Percentiles rank a stretch among this genome's conserved stretches.
phyloP scores from a whole-genome alignment of 1,284 basidiomycete species.

The Papiliotrema fonsecae region DNA sequence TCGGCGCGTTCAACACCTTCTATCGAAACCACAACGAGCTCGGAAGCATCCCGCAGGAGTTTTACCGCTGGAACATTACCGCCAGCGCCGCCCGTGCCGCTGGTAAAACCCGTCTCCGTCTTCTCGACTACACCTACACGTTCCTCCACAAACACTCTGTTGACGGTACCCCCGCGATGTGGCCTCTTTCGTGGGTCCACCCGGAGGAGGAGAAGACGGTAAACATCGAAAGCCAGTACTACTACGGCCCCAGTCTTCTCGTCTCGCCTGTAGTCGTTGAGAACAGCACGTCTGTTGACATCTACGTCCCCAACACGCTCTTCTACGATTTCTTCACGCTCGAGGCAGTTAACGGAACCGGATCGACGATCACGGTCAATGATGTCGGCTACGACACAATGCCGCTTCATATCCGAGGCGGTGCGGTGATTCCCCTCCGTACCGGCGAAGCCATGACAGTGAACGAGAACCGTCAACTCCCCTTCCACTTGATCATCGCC shows the following conservation, averaged over 20 bases:
- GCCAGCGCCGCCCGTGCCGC: conserved; percentile 59
- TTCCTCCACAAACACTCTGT: conserved; percentile 57
- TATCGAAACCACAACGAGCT: conserved; percentile 21
- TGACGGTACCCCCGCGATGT: conserved; percentile 54
- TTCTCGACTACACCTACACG: conserved; percentile 69
- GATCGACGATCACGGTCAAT: conserved; percentile 11
- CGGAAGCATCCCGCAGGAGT: conserved; percentile 56
- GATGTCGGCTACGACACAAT: conserved; percentile 57
- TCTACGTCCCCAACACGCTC: conserved; percentile 50
- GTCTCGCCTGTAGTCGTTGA: conserved; percentile 66
- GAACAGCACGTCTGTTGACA: conserved; percentile 54
- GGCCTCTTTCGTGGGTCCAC: conserved; percentile 67
- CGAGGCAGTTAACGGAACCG: conserved; percentile 51
- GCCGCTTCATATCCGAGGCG: conserved; percentile 61
- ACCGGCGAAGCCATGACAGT: conserved; percentile 56
- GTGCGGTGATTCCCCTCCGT: conserved; percentile 57
- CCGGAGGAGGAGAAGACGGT: conserved; percentile 66
- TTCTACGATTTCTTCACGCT: conserved; percentile 71
- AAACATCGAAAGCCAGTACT: conserved; percentile 62
- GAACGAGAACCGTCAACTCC: conserved; percentile 55
- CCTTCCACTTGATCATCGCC: conserved; percentile 57
- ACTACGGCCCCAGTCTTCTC: conserved; percentile 63
- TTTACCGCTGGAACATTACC: conserved; percentile 61
- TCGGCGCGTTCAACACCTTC: conserved; percentile 53
- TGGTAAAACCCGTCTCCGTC: conserved; percentile 60